Evolutionary conservation across 345 rosid species (phyloP).

Genomic region (Gossypioides kirkii): DNA sequence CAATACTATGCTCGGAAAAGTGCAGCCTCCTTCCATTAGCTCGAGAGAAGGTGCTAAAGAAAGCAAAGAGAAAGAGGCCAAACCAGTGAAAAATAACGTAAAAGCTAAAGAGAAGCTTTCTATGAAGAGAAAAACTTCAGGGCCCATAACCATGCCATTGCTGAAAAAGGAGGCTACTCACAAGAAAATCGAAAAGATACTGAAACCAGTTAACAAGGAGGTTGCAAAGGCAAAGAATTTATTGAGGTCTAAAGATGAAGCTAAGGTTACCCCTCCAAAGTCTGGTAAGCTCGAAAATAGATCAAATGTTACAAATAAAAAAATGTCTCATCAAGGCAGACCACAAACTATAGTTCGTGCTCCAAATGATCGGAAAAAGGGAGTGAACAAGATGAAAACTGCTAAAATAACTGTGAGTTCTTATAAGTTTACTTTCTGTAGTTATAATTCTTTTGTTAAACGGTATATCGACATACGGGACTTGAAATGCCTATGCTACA

Average conservation of each 20-base stretch:
- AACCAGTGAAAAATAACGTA: constrained; percentile 32
- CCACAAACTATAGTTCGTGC: constrained; percentile 10
- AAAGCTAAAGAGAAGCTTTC: constrained; percentile 28
- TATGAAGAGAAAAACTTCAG: constrained; percentile 28
- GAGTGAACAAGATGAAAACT: constrained; percentile 10
- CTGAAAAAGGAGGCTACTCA: constrained; percentile 23
- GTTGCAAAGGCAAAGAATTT: constrained; percentile 33
- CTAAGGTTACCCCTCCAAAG: constrained; percentile 26
- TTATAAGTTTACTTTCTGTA: neutral
- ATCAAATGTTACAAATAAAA: constrained; percentile 25
- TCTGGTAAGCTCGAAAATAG: constrained; percentile 32
- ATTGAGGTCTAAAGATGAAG: constrained; percentile 33
- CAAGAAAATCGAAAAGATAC: constrained; percentile 24
- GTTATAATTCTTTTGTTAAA: neutral
- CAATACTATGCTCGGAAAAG: constrained; percentile 23
- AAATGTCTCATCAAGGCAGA: constrained; percentile 12
- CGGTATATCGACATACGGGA: neutral
- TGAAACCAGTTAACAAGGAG: constrained; percentile 31
- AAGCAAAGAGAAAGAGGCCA: constrained; percentile 18
- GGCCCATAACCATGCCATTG: constrained; percentile 20
- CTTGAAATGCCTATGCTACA: neutral
- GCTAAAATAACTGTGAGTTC: constrained; percentile 28
- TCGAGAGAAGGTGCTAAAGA: constrained; percentile 29
- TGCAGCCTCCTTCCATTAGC: constrained; percentile 29
- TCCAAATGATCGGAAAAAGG: constrained; percentile 24